phyloP scores from a whole-genome alignment of 2,329 filamentous ascomycete species.

The Podosphaera fusca region DNA sequence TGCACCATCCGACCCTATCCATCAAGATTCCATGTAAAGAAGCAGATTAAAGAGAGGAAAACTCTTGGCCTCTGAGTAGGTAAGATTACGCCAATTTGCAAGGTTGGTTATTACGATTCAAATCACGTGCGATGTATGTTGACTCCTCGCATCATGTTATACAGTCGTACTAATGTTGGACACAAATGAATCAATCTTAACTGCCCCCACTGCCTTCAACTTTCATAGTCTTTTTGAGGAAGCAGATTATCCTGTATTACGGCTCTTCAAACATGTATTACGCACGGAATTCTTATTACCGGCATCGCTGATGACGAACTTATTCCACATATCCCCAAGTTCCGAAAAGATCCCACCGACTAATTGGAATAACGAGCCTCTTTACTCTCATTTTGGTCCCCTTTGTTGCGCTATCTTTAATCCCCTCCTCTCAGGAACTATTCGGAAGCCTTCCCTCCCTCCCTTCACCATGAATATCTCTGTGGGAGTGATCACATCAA shows the following conservation, averaged over 20 bases:
- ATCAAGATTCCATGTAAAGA: too few species aligned
- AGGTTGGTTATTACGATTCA: not conserved
- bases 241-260: not conserved
- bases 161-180: not conserved
- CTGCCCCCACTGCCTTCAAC: not conserved
- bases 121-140: not conserved
- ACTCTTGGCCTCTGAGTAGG: too few species aligned
- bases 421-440: slow-evolving; percentile 31
- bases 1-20: too few species aligned
- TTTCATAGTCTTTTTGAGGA: not conserved
- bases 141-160: not conserved
- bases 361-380: slow-evolving; percentile 28
- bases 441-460: slow-evolving; percentile 32
- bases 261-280: not conserved
- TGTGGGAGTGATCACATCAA: not conserved
- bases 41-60: too few species aligned
- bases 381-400: slow-evolving; percentile 25
- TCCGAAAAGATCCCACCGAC: slow-evolving; percentile 12
- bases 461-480: slow-evolving; percentile 24
- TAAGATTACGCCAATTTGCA: too few species aligned
- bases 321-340: not conserved
- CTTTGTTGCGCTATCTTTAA: slow-evolving; percentile 24
- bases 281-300: not conserved
- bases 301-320: not conserved
- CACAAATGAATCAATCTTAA: not conserved